phyloP scores from a whole-genome alignment of 768 basidiomycete genomes.

The Tylopilus subfusipes region DNA sequence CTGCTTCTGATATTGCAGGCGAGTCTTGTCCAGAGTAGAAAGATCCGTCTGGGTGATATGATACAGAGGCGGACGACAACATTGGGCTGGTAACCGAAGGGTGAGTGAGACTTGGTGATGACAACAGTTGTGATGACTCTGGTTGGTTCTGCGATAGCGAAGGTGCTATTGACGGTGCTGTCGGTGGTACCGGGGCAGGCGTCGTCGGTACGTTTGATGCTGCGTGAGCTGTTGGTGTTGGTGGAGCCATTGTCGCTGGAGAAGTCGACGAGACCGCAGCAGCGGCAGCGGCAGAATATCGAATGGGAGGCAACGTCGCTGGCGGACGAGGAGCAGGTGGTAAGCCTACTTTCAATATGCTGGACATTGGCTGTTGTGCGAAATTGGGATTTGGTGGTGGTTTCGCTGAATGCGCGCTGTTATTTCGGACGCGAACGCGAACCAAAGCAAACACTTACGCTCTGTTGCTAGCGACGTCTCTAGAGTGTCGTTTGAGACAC shows the following conservation, averaged over 20 bases:
- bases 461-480: slow-evolving; percentile 65
- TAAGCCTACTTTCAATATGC: slow-evolving; percentile 74
- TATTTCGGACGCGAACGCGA: slow-evolving; percentile 1
- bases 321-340: slow-evolving; percentile 51
- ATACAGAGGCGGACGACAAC: slow-evolving; percentile 64
- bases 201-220: slow-evolving; percentile 31
- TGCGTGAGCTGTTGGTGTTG: slow-evolving; percentile 36
- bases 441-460: slow-evolving; percentile 37
- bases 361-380: slow-evolving; percentile 70
- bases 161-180: slow-evolving; percentile 37
- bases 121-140: slow-evolving; percentile 42
- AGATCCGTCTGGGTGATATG: slow-evolving; percentile 63
- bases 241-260: slow-evolving; percentile 20
- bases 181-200: slow-evolving; percentile 39
- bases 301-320: slow-evolving; percentile 69
- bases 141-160: slow-evolving; percentile 32
- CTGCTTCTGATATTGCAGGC: slow-evolving; percentile 69
- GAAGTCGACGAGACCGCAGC: slow-evolving; percentile 28
- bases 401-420: slow-evolving; percentile 38
- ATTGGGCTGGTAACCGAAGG: slow-evolving; percentile 79
- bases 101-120: slow-evolving; percentile 85
- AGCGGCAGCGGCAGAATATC: slow-evolving; percentile 91
- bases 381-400: slow-evolving; percentile 81
- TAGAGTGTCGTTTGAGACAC: slow-evolving; percentile 31
- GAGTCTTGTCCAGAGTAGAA: slow-evolving; percentile 71